These are phyloP conservation scores for Amphicarpaea edgeworthii DNA, from an alignment of 306 rosid species.

Conservation along the genomic window DNA sequence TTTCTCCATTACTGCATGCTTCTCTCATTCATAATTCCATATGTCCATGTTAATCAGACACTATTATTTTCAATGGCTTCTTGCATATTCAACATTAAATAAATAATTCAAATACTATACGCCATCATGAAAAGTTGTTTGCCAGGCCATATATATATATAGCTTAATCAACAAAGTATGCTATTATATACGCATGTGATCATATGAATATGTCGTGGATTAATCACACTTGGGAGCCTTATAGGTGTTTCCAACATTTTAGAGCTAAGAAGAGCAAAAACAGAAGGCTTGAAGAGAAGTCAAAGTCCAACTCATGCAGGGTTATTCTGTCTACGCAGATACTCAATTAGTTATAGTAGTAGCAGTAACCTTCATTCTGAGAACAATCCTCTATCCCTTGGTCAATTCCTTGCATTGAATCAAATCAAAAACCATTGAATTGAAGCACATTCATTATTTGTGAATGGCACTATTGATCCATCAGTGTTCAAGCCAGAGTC, in stretches of 20 bases:
- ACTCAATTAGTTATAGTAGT: slow-evolving; percentile 11
- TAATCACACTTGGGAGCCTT: slow-evolving; percentile 59
- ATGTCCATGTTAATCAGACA: too few relatives aligned
- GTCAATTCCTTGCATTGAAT: slow-evolving; percentile 32
- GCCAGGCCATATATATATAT: too few relatives aligned
- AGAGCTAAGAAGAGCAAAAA: slow-evolving; percentile 59
- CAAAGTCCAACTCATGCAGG: slow-evolving; percentile 1
- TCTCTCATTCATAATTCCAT: too few relatives aligned
- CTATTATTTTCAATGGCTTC: too few relatives aligned
- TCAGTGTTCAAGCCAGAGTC: background rate
- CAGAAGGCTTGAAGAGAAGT: slow-evolving; percentile 45
- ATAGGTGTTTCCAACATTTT: slow-evolving; percentile 63
- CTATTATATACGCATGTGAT: background rate
- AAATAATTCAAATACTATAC: too few relatives aligned
- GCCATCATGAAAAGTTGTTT: too few relatives aligned
- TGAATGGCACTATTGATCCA: slow-evolving; percentile 29
- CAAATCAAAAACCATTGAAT: background rate
- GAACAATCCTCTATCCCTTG: slow-evolving; percentile 35
- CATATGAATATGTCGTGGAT: background rate
- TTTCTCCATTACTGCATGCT: slow-evolving; percentile 46
- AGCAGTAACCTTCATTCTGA: background rate
- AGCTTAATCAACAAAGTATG: too few relatives aligned
- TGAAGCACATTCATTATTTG: slow-evolving; percentile 8
- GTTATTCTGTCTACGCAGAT: background rate
- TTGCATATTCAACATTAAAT: too few relatives aligned